A percentile compares a stretch with the other conserved stretches of the same genome.
Conservation (phyloP, 148 eudicot genomes). For the Persicaria maculosa region DNA sequence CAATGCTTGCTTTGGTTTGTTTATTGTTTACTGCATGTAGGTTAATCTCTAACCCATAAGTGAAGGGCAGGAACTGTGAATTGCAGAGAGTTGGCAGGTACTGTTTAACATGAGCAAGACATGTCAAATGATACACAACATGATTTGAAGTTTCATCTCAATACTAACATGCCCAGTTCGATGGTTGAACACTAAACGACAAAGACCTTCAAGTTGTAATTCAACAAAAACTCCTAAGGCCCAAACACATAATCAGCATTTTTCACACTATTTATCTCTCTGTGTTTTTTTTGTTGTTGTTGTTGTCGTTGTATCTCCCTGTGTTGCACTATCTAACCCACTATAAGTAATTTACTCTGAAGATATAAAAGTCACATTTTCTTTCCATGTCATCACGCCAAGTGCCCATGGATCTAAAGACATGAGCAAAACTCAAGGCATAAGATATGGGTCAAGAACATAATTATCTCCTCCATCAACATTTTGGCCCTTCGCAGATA, state of each 20-base stretch:
- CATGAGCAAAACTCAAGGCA: background rate
- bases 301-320: too few species aligned
- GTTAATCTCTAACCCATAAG: background rate
- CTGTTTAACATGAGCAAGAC: background rate
- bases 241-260: constrained; percentile 2
- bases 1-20: background rate
- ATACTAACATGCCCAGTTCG: background rate
- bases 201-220: constrained; percentile 4
- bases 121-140: background rate
- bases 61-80: background rate
- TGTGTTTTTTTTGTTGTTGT: background rate
- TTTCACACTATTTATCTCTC: background rate
- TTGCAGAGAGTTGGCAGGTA: background rate
- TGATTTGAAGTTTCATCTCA: background rate
- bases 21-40: background rate
- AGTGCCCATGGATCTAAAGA: background rate
- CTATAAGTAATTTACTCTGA: background rate
- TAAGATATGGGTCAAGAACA: background rate
- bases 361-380: background rate
- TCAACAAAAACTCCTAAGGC: background rate
- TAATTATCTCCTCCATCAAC: background rate
- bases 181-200: background rate
- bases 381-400: background rate
- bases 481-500: background rate
- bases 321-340: too few species aligned